Conservation (phyloP, 2,329 filamentous ascomycete species). For the Hawksworthiomyces lignivorus region DNA sequence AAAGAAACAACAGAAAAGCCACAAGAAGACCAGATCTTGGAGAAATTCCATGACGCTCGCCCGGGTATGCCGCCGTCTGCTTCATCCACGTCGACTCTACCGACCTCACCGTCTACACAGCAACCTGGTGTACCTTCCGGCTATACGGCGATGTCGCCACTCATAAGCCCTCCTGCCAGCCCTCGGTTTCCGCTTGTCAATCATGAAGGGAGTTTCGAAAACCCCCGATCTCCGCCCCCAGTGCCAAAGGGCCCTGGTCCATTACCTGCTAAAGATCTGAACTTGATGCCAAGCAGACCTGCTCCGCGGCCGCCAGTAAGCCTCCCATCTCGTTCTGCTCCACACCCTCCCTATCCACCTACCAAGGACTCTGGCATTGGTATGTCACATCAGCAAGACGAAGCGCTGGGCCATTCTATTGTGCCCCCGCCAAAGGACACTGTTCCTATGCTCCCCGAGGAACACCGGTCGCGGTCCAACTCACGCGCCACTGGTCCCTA, state of each 20-base stretch:
- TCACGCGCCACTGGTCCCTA: constrained; percentile 53
- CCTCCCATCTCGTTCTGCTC: constrained; percentile 48
- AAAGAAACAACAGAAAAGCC: constrained; percentile 81
- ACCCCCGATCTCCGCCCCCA: constrained; percentile 85
- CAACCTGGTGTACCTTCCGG: constrained; percentile 43
- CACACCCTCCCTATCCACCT: constrained; percentile 46
- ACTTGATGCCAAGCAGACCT: constrained; percentile 70
- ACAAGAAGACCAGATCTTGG: constrained; percentile 80
- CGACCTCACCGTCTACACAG: constrained; percentile 22
- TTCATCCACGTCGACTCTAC: constrained; percentile 34
- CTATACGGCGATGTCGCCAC: constrained; percentile 51
- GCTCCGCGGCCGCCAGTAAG: constrained; percentile 78
- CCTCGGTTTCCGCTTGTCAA: constrained; percentile 79
- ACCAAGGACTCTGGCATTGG: constrained; percentile 56
- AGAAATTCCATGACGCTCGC: constrained; percentile 90
- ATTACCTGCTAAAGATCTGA: constrained; percentile 44
- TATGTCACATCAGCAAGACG: constrained; percentile 51
- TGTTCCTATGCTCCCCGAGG: constrained; percentile 55
- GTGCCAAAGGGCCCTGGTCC: constrained; percentile 57
- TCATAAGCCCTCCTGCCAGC: constrained; percentile 73
- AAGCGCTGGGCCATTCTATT: constrained; percentile 31
- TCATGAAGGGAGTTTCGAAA: constrained; percentile 92
- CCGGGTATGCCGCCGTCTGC: constrained; percentile 38
- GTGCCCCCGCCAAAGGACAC: constrained; percentile 41
- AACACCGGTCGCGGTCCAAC: constrained; percentile 61